Percentiles rank a stretch among this genome's conserved stretches.
phyloP scores from a whole-genome alignment of 1,284 basidiomycete species.

The Phenoliferia sp. region DNA sequence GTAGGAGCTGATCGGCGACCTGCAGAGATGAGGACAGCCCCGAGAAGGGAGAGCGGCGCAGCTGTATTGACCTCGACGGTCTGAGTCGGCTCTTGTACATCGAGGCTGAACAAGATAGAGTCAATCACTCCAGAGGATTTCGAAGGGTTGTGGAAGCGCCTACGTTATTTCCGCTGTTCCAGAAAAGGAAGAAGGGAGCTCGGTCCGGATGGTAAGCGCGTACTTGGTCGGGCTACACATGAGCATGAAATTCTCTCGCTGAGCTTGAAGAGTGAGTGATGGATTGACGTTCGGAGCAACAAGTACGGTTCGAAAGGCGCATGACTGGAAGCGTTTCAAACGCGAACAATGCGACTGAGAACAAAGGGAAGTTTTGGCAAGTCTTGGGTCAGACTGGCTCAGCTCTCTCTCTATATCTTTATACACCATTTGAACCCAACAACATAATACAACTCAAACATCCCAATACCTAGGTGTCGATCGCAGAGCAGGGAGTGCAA shows the following conservation, averaged over 20 bases:
- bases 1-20: background rate
- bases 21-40: conserved; percentile 57
- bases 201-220: conserved; percentile 60
- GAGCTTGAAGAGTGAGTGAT: background rate
- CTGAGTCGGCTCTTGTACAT: conserved; percentile 61
- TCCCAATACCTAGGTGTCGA: too few relatives aligned
- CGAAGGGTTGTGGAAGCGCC: conserved; percentile 11
- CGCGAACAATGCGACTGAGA: background rate
- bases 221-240: background rate
- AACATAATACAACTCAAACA: too few relatives aligned
- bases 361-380: conserved; percentile 2
- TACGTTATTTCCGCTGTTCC: conserved; percentile 72
- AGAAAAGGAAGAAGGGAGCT: conserved; percentile 61
- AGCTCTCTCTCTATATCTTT: too few relatives aligned
- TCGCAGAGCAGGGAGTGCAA: too few relatives aligned
- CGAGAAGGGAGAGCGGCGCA: conserved; percentile 59
- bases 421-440: too few relatives aligned
- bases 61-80: conserved; percentile 57
- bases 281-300: too few relatives aligned
- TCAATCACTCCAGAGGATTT: background rate
- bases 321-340: background rate
- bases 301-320: background rate
- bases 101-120: conserved; percentile 51
- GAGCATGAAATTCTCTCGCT: background rate
- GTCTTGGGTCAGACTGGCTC: too few relatives aligned